Evolutionary conservation across 257 asterid species (phyloP).

Genomic region (Ilex aquifolium): DNA sequence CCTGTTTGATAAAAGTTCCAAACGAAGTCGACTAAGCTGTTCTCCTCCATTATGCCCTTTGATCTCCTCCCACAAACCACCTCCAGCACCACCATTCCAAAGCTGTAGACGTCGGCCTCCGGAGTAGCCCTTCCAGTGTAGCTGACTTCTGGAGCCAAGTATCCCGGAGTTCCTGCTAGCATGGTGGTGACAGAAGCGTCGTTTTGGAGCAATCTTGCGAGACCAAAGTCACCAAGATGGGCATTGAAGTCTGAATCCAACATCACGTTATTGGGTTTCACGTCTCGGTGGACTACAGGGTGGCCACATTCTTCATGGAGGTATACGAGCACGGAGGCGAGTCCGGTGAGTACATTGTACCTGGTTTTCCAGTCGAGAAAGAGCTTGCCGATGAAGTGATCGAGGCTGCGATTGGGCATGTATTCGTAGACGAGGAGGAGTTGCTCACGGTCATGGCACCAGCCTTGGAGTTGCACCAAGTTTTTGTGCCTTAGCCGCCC

Average conservation of each 20-base stretch:
- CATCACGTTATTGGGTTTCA: slow-evolving; percentile 44
- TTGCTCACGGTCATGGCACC: too few species aligned
- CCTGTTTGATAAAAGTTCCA: not conserved
- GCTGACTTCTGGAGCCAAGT: slow-evolving; percentile 2
- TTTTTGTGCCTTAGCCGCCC: too few species aligned
- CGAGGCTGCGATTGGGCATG: too few species aligned
- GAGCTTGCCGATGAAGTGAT: not conserved
- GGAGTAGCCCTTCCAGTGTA: not conserved
- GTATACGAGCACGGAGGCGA: slow-evolving; percentile 33
- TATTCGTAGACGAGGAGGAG: too few species aligned
- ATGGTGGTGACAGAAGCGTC: slow-evolving; percentile 7
- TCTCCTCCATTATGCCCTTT: not conserved
- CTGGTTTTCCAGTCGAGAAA: slow-evolving; percentile 21
- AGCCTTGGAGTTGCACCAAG: too few species aligned
- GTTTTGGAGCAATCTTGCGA: slow-evolving; percentile 35
- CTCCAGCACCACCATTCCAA: slow-evolving; percentile 3
- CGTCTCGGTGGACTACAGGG: slow-evolving; percentile 33
- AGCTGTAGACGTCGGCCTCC: not conserved
- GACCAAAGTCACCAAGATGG: slow-evolving; percentile 41
- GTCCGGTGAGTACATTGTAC: slow-evolving; percentile 21
- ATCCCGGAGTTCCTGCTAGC: not conserved
- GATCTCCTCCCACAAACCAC: slow-evolving; percentile 1
- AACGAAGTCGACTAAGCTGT: not conserved
- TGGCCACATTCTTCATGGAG: slow-evolving; percentile 39
- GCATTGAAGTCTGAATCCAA: slow-evolving; percentile 38